Conservation (phyloP, 768 basidiomycete genomes). For the Pisolithus marmoratus region DNA sequence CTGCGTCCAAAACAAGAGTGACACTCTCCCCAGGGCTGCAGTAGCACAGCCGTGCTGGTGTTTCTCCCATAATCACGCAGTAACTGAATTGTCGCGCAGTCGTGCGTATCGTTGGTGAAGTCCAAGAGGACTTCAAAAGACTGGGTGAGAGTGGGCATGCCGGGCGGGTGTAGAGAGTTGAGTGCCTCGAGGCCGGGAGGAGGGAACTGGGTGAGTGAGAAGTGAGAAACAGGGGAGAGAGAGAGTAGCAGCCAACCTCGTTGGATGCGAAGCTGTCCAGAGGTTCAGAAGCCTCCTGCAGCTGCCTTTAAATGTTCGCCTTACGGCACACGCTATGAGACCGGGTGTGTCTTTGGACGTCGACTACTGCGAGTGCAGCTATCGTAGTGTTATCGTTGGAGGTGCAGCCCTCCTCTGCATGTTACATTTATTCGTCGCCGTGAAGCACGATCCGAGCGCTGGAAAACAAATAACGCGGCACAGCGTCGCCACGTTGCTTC, state of each 20-base stretch:
- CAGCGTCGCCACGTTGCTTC: conserved; percentile 10
- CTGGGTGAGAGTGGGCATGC: conserved; percentile 58
- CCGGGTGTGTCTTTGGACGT: conserved; percentile 1
- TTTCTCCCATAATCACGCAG: conserved; percentile 58
- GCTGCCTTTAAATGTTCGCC: conserved; percentile 30
- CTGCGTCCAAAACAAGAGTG: conserved; percentile 64
- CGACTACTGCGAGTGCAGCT: conserved; percentile 19
- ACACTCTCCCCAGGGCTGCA: conserved; percentile 60
- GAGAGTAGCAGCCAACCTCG: conserved; percentile 6
- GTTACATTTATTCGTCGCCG: conserved; percentile 6
- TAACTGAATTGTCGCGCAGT: conserved; percentile 58
- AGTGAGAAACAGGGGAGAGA: conserved; percentile 3
- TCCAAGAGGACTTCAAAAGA: conserved; percentile 62
- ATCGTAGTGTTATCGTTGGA: conserved; percentile 3
- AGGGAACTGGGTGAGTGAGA: conserved; percentile 10
- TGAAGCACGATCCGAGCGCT: conserved; percentile 5
- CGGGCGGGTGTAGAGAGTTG: not conserved
- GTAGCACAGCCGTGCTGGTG: conserved; percentile 46
- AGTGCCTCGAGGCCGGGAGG: conserved; percentile 24
- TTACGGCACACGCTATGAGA: conserved; percentile 28
- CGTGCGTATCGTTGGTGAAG: conserved; percentile 64
- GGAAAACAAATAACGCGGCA: conserved; percentile 11
- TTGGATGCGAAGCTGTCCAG: conserved; percentile 9
- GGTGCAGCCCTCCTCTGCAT: conserved; percentile 2
- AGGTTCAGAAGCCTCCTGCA: conserved; percentile 14